A percentile compares a stretch with the other conserved stretches of the same genome.
phyloP scores from a whole-genome alignment of 306 rosid genomes.

The Oxytropis ochrocephala region DNA sequence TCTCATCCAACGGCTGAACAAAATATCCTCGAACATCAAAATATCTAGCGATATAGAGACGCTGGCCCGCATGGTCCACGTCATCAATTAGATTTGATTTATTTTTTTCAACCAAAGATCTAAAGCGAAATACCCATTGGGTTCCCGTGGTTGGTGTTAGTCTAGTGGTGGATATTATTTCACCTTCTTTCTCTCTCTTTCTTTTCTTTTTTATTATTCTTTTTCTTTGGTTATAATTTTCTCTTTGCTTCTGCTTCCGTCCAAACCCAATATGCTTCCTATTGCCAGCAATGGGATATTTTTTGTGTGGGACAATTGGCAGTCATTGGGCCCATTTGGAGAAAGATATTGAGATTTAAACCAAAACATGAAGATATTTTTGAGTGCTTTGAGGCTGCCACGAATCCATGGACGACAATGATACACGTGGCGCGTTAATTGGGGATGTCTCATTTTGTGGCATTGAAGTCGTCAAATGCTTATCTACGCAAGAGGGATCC shows the following conservation, averaged over 20 bases:
- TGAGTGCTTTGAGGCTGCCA: slow-evolving; percentile 18
- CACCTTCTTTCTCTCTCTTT: neutral
- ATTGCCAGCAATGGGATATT: slow-evolving; percentile 15
- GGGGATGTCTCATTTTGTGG: slow-evolving; percentile 30
- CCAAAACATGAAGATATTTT: slow-evolving; percentile 41
- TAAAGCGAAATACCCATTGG: slow-evolving; percentile 32
- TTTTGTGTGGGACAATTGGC: slow-evolving; percentile 21
- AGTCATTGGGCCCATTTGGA: neutral
- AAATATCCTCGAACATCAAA: slow-evolving; percentile 25
- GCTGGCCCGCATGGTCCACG: slow-evolving; percentile 42
- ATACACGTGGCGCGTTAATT: slow-evolving; percentile 29
- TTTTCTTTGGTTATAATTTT: neutral
- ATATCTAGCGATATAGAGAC: slow-evolving; percentile 31
- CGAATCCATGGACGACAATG: neutral
- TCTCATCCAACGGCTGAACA: slow-evolving; percentile 26
- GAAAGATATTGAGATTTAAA: slow-evolving; percentile 24
- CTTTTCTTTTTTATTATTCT: neutral
- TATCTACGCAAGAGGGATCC: neutral
- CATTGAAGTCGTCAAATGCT: slow-evolving; percentile 19
- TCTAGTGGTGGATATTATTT: slow-evolving; percentile 39
- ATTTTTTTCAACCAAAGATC: slow-evolving; percentile 28
- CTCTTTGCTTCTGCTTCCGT: neutral
- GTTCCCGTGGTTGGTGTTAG: slow-evolving; percentile 30
- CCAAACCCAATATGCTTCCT: neutral
- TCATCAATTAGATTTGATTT: slow-evolving; percentile 34